Percentiles rank a stretch among this genome's conserved stretches.
Conservation (phyloP, 2,329 filamentous ascomycete genomes). For the Waltergamsia citrina region DNA sequence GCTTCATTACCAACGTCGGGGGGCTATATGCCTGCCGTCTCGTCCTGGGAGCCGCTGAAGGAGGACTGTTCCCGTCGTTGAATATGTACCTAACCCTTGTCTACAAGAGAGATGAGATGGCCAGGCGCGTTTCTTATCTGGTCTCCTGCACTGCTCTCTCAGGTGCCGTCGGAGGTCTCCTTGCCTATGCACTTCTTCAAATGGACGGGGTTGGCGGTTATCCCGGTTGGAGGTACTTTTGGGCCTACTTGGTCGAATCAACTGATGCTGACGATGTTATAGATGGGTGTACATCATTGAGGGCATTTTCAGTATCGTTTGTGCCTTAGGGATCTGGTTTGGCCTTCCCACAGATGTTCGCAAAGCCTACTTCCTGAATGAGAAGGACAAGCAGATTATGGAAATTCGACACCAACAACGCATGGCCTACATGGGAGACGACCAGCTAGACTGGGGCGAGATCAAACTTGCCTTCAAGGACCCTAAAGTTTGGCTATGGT, state of each 20-base stretch:
- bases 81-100: conserved; percentile 78
- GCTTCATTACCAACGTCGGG: conserved; percentile 52
- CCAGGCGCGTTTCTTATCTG: conserved; percentile 71
- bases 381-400: conserved; percentile 11
- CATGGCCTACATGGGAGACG: conserved; percentile 7
- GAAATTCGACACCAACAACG: conserved; percentile 6
- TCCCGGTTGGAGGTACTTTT: conserved; percentile 48
- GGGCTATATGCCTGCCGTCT: conserved; percentile 57
- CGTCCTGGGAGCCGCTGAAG: conserved; percentile 66
- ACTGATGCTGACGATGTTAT: too few species aligned
- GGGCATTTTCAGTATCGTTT: conserved; percentile 59
- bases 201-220: conserved; percentile 55
- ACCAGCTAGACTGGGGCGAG: conserved; percentile 9
- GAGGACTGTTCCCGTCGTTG: conserved; percentile 67
- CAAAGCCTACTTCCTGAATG: conserved; percentile 57
- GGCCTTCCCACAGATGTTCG: conserved; percentile 78
- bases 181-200: conserved; percentile 61
- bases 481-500: too few species aligned
- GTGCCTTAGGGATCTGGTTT: conserved; percentile 63
- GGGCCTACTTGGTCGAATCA: too few species aligned
- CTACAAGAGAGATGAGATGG: conserved; percentile 73
- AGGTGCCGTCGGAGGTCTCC: conserved; percentile 66
- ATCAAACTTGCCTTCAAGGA: conserved; percentile 7
- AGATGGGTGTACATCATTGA: conserved; percentile 65
- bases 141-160: conserved; percentile 75